A percentile compares a stretch with the other conserved stretches of the same genome.
Conservation (phyloP, 208 protist species). For the Crithidia brevicula region DNA sequence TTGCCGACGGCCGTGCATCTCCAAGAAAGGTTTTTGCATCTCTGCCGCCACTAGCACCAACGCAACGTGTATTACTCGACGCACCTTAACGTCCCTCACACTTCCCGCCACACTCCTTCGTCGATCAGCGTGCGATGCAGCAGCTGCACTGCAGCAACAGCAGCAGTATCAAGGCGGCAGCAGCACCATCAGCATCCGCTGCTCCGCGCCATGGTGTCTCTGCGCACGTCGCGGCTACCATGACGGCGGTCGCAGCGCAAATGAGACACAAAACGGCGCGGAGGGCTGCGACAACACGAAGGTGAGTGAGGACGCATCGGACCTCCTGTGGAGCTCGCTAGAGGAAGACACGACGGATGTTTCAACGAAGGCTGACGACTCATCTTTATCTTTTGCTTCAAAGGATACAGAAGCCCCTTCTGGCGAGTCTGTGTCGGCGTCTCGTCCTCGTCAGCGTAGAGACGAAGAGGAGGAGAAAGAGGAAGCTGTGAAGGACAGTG, state of each 20-base stretch:
- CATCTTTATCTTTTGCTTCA: too few species aligned
- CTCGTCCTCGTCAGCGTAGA: too few species aligned
- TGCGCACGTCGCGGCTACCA: background rate
- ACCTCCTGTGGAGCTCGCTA: slow-evolving; percentile 26
- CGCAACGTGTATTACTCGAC: too few species aligned
- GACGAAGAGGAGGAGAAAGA: too few species aligned
- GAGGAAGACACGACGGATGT: background rate
- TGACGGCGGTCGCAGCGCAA: background rate
- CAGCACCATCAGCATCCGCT: background rate
- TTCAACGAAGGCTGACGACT: too few species aligned
- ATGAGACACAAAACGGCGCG: background rate
- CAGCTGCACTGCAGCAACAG: background rate
- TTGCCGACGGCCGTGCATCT: background rate
- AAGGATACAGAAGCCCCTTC: background rate
- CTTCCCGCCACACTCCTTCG: too few species aligned
- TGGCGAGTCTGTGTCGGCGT: background rate
- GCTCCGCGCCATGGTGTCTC: background rate
- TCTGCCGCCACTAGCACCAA: background rate
- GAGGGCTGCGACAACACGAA: background rate
- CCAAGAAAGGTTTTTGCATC: background rate
- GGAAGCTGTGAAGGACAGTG: too few species aligned
- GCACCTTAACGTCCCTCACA: too few species aligned
- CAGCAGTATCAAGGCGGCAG: background rate
- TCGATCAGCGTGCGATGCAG: background rate
- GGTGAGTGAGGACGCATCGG: slow-evolving; percentile 20